Conservation (phyloP, 352 stramenopile species). For the Plasmopara muralis region DNA sequence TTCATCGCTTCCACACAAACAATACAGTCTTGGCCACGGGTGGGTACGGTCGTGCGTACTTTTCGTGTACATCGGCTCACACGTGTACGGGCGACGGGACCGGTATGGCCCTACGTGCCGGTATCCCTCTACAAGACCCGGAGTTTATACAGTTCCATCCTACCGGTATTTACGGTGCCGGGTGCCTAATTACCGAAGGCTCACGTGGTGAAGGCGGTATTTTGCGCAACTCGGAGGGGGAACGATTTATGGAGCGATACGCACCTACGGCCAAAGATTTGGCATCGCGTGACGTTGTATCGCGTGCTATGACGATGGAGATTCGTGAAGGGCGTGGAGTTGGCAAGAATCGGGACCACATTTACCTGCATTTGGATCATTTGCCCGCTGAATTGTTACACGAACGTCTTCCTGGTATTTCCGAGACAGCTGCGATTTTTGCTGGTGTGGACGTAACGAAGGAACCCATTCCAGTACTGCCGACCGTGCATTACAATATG, state of each 20-base stretch:
- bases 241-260: slow-evolving; percentile 96
- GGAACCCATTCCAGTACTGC: slow-evolving; percentile 95
- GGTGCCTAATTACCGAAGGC: slow-evolving; percentile 96
- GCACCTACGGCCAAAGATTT: slow-evolving; percentile 95
- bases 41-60: slow-evolving; percentile 95
- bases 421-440: slow-evolving; percentile 95
- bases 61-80: slow-evolving; percentile 94
- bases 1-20: slow-evolving; percentile 93
- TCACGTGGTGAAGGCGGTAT: slow-evolving; percentile 95
- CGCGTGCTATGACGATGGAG: slow-evolving; percentile 96
- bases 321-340: slow-evolving; percentile 94
- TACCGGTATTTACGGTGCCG: slow-evolving; percentile 96
- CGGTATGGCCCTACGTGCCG: slow-evolving; percentile 93
- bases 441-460: slow-evolving; percentile 97
- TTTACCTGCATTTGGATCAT: slow-evolving; percentile 96
- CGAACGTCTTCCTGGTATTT: slow-evolving; percentile 94
- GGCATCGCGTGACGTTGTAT: slow-evolving; percentile 93
- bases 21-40: slow-evolving; percentile 92
- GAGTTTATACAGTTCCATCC: slow-evolving; percentile 82
- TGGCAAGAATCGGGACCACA: slow-evolving; percentile 90
- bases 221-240: slow-evolving; percentile 91
- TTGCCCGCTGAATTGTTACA: slow-evolving; percentile 89
- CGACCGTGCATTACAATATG: slow-evolving; percentile 99
- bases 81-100: slow-evolving; percentile 96
- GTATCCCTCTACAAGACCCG: slow-evolving; percentile 90